Conservation (phyloP, 768 basidiomycete species). For the Lentinula boryana region DNA sequence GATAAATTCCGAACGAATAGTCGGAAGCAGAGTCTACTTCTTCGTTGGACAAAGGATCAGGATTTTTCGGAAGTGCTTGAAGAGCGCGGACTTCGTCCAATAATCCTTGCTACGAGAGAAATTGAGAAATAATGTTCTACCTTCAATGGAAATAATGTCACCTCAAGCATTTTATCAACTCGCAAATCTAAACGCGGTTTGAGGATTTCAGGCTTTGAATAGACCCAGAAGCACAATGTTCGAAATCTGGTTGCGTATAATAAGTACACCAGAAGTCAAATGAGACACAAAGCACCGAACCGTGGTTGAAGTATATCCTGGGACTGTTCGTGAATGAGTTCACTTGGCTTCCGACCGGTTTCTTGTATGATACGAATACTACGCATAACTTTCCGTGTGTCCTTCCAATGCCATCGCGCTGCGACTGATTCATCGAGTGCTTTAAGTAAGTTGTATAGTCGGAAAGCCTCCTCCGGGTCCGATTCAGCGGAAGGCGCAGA, state of each 20-base stretch:
- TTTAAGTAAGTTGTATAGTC: slow-evolving; percentile 61
- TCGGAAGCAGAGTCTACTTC: slow-evolving; percentile 27
- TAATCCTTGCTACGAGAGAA: slow-evolving; percentile 57
- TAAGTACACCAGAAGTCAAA: not conserved
- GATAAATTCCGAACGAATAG: slow-evolving; percentile 84
- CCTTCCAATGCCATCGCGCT: slow-evolving; percentile 92
- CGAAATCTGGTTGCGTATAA: slow-evolving; percentile 51
- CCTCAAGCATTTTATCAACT: slow-evolving; percentile 88
- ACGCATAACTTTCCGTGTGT: slow-evolving; percentile 84
- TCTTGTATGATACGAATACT: slow-evolving; percentile 75
- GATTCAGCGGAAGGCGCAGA: slow-evolving; percentile 49
- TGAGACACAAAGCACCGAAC: slow-evolving; percentile 24
- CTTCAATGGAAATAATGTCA: slow-evolving; percentile 23
- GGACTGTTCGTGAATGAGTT: slow-evolving; percentile 62
- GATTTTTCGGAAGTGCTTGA: slow-evolving; percentile 22
- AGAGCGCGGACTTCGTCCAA: slow-evolving; percentile 70
- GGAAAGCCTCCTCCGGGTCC: slow-evolving; percentile 51
- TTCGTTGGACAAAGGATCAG: slow-evolving; percentile 2
- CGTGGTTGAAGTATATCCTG: slow-evolving; percentile 39
- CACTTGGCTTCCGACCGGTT: slow-evolving; percentile 56
- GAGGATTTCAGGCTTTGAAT: slow-evolving; percentile 60
- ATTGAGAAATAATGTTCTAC: not conserved
- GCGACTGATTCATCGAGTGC: slow-evolving; percentile 70
- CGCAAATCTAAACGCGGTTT: slow-evolving; percentile 67
- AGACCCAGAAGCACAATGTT: slow-evolving; percentile 89